A percentile compares a stretch with the other conserved stretches of the same genome.
Conservation (phyloP, 2,329 filamentous ascomycete species). For the Dactylellina leptospora region DNA sequence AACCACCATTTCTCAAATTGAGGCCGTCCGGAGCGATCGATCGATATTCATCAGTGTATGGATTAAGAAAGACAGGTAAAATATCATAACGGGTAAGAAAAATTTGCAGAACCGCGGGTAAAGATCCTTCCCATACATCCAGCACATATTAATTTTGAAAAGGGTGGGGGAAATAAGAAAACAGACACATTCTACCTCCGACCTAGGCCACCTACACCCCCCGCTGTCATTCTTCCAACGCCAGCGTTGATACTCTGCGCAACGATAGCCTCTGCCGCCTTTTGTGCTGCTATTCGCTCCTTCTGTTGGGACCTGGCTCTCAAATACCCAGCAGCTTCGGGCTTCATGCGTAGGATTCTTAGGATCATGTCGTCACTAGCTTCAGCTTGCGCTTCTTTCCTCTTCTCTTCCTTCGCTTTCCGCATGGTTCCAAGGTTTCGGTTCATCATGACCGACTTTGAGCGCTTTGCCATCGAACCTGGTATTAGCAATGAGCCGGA, state of each 20-base stretch:
- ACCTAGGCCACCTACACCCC: slow-evolving; percentile 54
- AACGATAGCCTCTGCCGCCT: slow-evolving; percentile 92
- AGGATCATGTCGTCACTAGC: slow-evolving; percentile 98
- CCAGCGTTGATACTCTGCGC: slow-evolving; percentile 81
- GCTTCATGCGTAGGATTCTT: slow-evolving; percentile 91
- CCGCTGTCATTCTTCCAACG: slow-evolving; percentile 60
- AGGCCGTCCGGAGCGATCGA: slow-evolving; percentile 52
- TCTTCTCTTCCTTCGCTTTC: slow-evolving; percentile 93
- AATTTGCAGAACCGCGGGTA: slow-evolving; percentile 15
- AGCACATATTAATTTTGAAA: too few species aligned
- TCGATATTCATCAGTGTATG: slow-evolving; percentile 15
- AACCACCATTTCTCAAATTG: slow-evolving; percentile 59
- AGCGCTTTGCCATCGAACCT: slow-evolving; percentile 66
- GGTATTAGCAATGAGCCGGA: slow-evolving; percentile 61
- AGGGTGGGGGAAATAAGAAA: neutral
- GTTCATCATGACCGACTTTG: slow-evolving; percentile 85
- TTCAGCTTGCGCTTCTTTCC: slow-evolving; percentile 93
- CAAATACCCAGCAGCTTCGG: slow-evolving; percentile 85
- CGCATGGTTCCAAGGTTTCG: slow-evolving; percentile 96
- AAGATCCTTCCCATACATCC: too few species aligned
- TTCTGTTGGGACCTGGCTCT: slow-evolving; percentile 92
- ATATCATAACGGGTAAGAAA: slow-evolving; percentile 7
- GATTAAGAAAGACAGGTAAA: slow-evolving; percentile 3
- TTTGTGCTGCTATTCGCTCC: slow-evolving; percentile 87
- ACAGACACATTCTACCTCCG: slow-evolving; percentile 54